Percentiles rank a stretch among this genome's conserved stretches.
Evolutionary conservation across 345 rosid genomes (phyloP).

Genomic region (Ceriops zippeliana): DNA sequence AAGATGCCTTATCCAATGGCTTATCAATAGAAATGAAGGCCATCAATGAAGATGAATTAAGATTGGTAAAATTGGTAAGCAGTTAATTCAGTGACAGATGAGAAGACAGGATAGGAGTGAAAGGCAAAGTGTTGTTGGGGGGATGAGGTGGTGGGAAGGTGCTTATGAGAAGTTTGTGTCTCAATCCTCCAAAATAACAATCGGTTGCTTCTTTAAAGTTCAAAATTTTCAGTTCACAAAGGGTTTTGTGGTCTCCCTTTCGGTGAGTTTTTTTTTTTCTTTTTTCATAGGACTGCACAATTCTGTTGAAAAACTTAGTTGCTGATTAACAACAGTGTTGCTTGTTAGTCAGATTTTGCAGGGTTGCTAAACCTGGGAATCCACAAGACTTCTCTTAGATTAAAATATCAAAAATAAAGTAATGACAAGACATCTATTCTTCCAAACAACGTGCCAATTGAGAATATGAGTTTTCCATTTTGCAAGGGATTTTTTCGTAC

Average conservation of each 20-base stretch:
- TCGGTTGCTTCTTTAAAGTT: no score
- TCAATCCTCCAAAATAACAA: no score
- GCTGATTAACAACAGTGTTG: neutral
- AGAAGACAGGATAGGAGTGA: no score
- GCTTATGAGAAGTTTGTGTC: no score
- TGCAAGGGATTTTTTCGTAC: constrained; percentile 7
- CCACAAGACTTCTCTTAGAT: neutral
- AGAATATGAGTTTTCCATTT: neutral
- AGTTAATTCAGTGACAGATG: no score
- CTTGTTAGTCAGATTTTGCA: neutral
- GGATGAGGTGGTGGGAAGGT: no score
- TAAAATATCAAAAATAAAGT: neutral
- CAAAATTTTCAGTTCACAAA: no score
- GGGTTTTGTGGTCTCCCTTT: neutral
- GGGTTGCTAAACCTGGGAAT: neutral
- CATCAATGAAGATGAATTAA: no score
- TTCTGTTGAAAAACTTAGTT: neutral
- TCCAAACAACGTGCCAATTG: neutral
- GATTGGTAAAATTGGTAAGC: no score
- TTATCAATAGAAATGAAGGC: no score
- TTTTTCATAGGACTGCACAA: neutral
- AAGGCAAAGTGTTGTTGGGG: no score
- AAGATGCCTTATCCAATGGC: no score
- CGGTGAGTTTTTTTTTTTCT: neutral
- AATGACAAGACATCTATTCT: neutral